Evolutionary conservation across 306 rosid genomes (phyloP).

Genomic region (Hippophae tibetana): DNA sequence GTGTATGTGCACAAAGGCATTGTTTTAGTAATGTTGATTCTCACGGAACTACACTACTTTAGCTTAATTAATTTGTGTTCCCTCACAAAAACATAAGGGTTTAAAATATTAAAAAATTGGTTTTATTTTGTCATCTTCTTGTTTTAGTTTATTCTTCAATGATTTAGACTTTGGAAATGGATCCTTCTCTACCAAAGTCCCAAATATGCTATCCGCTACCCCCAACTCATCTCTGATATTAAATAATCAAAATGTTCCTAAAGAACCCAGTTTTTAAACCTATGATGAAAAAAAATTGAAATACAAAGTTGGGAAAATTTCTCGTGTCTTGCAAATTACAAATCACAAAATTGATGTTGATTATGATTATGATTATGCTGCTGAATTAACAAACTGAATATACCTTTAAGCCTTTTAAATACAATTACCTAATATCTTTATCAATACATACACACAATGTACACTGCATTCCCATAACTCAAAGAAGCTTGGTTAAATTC

Average conservation of each 20-base stretch:
- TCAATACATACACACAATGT: too few species aligned
- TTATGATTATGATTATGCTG: too few species aligned
- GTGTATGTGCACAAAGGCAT: too few species aligned
- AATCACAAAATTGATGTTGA: too few species aligned
- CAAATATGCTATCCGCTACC: constrained; percentile 29
- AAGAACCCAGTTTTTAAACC: background rate
- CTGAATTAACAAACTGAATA: too few species aligned
- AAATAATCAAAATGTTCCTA: background rate
- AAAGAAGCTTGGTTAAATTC: too few species aligned
- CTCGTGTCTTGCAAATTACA: too few species aligned
- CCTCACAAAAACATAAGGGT: constrained; percentile 14
- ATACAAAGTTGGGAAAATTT: background rate
- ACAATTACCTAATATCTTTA: too few species aligned
- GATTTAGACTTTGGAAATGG: constrained; percentile 55
- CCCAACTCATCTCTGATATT: constrained; percentile 48
- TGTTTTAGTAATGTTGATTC: too few species aligned
- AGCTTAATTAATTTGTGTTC: constrained; percentile 12
- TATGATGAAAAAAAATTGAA: background rate
- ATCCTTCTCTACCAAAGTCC: constrained; percentile 47
- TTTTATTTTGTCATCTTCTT: constrained; percentile 61
- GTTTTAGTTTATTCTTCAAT: constrained; percentile 51
- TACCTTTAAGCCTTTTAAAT: too few species aligned
- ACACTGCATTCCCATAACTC: too few species aligned
- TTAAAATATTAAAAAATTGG: constrained; percentile 10
- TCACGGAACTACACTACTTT: too few species aligned